These are phyloP conservation scores for Cladophialophora carrionii DNA, from an alignment of 2,329 filamentous ascomycete genomes.

Conservation along the genomic window DNA sequence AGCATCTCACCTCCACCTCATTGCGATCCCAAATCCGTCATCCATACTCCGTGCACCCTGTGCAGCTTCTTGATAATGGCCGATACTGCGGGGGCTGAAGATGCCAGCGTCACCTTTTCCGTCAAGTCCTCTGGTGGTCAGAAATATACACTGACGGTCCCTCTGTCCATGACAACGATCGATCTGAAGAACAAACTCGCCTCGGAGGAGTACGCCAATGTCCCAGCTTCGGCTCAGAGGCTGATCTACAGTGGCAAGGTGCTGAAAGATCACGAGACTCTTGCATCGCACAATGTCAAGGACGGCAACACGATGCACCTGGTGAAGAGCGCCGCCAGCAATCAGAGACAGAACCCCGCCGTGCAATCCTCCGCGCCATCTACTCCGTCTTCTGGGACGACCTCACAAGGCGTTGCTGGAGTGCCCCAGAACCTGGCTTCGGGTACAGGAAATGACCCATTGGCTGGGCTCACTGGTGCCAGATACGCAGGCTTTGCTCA, in stretches of 20 bases:
- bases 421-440: constrained; percentile 55
- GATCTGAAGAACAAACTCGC: constrained; percentile 91
- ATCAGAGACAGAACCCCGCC: constrained; percentile 63
- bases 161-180: constrained; percentile 72
- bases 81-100: constrained; percentile 34
- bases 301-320: constrained; percentile 93
- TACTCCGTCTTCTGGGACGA: constrained; percentile 38
- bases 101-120: constrained; percentile 79
- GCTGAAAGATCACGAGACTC: constrained; percentile 88
- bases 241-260: constrained; percentile 97
- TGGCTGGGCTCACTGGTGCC: constrained; percentile 88
- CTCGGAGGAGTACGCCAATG: constrained; percentile 77
- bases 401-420: constrained; percentile 39
- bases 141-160: constrained; percentile 80
- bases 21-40: constrained; percentile 13
- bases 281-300: constrained; percentile 91
- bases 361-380: constrained; percentile 51
- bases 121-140: constrained; percentile 94
- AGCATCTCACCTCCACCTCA: background rate
- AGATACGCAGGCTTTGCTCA: constrained; percentile 91
- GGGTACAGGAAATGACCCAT: constrained; percentile 75
- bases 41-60: background rate
- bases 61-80: constrained; percentile 28
- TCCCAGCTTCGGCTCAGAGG: constrained; percentile 84
- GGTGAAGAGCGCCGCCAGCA: constrained; percentile 94